Base-by-base conservation (phyloP, 805 yeast species). In the Ogataea nakhonphanomensis region DNA sequence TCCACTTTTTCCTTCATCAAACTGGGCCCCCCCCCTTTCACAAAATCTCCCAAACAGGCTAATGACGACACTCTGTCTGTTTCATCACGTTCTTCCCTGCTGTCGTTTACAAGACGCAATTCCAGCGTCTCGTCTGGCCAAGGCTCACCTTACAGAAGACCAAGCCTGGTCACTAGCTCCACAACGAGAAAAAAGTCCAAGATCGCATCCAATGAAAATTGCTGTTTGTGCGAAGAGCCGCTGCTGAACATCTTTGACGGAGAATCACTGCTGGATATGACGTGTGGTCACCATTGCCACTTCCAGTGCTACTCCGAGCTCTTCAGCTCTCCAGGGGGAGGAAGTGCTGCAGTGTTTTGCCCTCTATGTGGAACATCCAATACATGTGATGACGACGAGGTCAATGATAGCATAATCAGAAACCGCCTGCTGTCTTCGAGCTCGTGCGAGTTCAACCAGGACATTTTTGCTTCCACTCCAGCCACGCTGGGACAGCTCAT, bases 151-250 rank as follows among this genome's bases (percentile, higher is more conserved):
- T 37, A 30, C 35, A 43, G 39, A 28, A 31, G 45, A 12, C 48
- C 41, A 14, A 34, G 44, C 30, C 27, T 30, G 15, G 39, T 43
- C 20, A 33, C 41, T 12, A 36, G 44, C 27, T 30, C 44, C 2
- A 32, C 38, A 12, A n/a, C 34, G 13, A 43, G 37, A 9, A 45
- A 30, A 21, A 39, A 39, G 22, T 33, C 30, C 25, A 44, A 43
- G 26, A 41, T 50, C 10, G 23, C 45, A 6, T 10, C 37, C 12
- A 39, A 41, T 22, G 50, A 46, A 22, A 44, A 29, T 23, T 74
- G 79, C 48, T 62, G 67, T 10, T 59, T 73, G 28, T 75, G 80
- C 51, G 62, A 64, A 10, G 78, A 74, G 42, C 57, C 65, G 4
- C 50, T 74, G 27, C 54, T 61, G 2, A 59, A 58, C 32, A 57